Evolutionary conservation across 1,139 yeast species (phyloP), one percentile per base, ranked within the genome.

Genomic region (Suhomyces bolitotheri): DNA sequence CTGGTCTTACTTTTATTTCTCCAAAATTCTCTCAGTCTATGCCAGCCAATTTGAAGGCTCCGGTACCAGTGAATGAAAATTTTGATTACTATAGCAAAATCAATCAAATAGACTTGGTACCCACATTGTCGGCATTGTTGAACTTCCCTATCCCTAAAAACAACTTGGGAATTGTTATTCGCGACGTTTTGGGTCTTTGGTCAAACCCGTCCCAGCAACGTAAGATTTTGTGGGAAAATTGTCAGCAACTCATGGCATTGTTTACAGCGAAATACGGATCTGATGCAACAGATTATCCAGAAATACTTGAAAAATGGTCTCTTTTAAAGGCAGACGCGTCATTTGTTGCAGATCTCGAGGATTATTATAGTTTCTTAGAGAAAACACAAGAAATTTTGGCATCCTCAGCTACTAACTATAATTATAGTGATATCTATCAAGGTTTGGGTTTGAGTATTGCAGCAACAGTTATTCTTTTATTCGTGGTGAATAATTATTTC

Each of bases 101-200:
- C 10, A 83, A 81, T 42, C 98, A 94, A 54, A 79, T 88, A 17
- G 98, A 92, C 58, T 48, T 92, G 15, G 96, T 92, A 0, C 96
- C 98, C 1, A 84, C 97, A 0, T 56, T 92, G 27, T 70, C 95
- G 0, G 66, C 81, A 3, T 62, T 92, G 6, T 67, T 90, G 38
- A 83, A 86, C 34, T 64, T 90, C 12, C 94, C 96, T 0, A 80
- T 89, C 20, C 98, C 99, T 0, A 80, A 76, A 42, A 92, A 94
- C 54, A 87, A 79, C 46, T 67, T 92, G 12, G 99, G 98, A 1
- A 71, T 84, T 0, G 52, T 90, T 5, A 73, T 88, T 2, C 65
- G 69, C 2, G 76, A 76, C 5, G 58, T 88, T 20, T 60, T 87
- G 12, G 64, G 62, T 0, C 53, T 85, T 6, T 82, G 84, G 77